These are phyloP conservation scores for Moesziomyces sp. DNA, from an alignment of 1,284 basidiomycete genomes.

Conservation along the genomic window DNA sequence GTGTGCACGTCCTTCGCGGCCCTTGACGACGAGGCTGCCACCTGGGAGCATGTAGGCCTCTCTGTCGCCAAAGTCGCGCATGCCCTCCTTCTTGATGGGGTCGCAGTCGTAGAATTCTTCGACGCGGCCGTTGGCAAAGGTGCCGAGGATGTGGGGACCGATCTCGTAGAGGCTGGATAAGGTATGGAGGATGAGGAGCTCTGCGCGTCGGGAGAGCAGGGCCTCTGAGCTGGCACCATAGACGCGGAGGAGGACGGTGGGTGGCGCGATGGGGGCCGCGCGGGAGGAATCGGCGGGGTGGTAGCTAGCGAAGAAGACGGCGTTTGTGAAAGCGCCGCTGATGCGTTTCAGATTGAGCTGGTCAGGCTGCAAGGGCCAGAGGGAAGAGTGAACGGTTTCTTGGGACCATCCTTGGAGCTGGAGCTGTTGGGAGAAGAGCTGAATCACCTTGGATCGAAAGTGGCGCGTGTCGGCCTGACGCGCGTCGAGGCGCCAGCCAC, in stretches of 20 bases:
- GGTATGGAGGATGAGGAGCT: constrained; percentile 66
- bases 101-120: constrained; percentile 66
- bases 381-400: constrained; percentile 35
- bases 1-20: constrained; percentile 58
- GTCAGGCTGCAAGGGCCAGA: constrained; percentile 47
- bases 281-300: constrained; percentile 5
- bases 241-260: constrained; percentile 63
- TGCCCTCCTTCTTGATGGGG: constrained; percentile 59
- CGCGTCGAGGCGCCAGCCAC: constrained; percentile 59
- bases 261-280: constrained; percentile 17
- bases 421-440: constrained; percentile 56
- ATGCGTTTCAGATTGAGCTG: constrained; percentile 57
- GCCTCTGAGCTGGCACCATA: constrained; percentile 63
- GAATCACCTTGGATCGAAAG: constrained; percentile 54
- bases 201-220: constrained; percentile 60
- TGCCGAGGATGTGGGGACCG: constrained; percentile 66
- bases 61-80: constrained; percentile 59
- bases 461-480: constrained; percentile 47
- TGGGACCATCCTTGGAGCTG: constrained; percentile 54
- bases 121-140: constrained; percentile 66
- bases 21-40: constrained; percentile 45
- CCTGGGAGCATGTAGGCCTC: constrained; percentile 44
- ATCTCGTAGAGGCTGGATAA: constrained; percentile 66
- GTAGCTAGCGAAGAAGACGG: constrained; percentile 66
- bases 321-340: constrained; percentile 63